Conservation (phyloP, 2,329 filamentous ascomycete species). For the Colletotrichum abscissum region DNA sequence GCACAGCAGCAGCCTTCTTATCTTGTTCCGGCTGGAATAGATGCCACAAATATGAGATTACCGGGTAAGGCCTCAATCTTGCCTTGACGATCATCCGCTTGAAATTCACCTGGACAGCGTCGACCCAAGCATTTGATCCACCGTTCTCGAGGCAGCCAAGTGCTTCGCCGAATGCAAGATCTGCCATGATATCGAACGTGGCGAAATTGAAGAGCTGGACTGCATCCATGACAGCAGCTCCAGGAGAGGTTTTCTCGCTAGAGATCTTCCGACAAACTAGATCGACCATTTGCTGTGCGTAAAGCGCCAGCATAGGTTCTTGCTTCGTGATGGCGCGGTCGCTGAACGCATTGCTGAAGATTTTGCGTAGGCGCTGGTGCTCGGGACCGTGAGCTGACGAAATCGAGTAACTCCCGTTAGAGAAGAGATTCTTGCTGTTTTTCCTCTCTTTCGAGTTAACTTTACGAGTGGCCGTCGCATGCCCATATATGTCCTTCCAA, state of each 20-base stretch:
- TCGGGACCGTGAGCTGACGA: slow-evolving; percentile 30
- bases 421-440: slow-evolving; percentile 15
- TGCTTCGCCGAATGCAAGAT: slow-evolving; percentile 42
- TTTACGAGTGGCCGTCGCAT: slow-evolving; percentile 30
- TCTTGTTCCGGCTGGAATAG: background rate
- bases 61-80: background rate
- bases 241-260: background rate
- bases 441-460: slow-evolving; percentile 24
- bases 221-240: slow-evolving; percentile 35
- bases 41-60: background rate
- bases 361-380: slow-evolving; percentile 14
- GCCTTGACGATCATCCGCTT: background rate
- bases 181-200: slow-evolving; percentile 45
- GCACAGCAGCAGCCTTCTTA: slow-evolving; percentile 1
- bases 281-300: background rate
- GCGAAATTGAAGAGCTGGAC: slow-evolving; percentile 40
- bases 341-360: slow-evolving; percentile 38
- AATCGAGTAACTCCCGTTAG: slow-evolving; percentile 29
- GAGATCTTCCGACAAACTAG: slow-evolving; percentile 32
- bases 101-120: slow-evolving; percentile 8
- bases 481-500: slow-evolving; percentile 55
- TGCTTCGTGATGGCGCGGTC: slow-evolving; percentile 39
- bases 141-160: slow-evolving; percentile 40
- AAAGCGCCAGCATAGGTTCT: slow-evolving; percentile 40
- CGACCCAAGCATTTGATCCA: slow-evolving; percentile 1